Conservation (phyloP, 2,329 filamentous ascomycete genomes). For the Trichocomaceae sp. region DNA sequence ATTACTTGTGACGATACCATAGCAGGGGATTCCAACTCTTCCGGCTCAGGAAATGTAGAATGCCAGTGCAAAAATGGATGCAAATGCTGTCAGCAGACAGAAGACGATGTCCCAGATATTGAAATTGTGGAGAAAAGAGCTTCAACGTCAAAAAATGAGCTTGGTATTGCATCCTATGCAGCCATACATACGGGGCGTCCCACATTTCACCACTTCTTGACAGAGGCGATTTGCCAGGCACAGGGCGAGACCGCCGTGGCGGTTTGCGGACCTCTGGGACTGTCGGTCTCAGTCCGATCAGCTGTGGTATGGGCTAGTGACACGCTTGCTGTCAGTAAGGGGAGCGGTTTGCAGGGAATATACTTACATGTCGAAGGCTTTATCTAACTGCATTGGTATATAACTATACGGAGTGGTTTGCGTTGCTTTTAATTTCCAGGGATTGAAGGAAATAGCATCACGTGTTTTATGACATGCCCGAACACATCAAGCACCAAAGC, state of each 20-base stretch:
- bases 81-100: not conserved
- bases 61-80: conserved; percentile 1
- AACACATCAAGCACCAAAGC: too few relatives aligned
- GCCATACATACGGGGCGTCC: not conserved
- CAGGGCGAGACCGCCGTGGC: not conserved
- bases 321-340: not conserved
- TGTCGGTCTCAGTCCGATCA: not conserved
- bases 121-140: not conserved
- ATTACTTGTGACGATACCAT: not conserved
- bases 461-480: too few relatives aligned
- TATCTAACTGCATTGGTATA: not conserved
- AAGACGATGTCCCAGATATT: not conserved
- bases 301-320: not conserved
- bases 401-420: too few relatives aligned
- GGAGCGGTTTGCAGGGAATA: not conserved
- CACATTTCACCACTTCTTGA: not conserved
- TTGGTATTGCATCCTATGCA: not conserved
- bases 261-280: not conserved
- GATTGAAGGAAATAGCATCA: too few relatives aligned
- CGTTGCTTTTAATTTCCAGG: too few relatives aligned
- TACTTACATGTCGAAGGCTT: conserved; percentile 1
- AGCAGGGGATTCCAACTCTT: not conserved
- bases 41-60: not conserved
- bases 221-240: not conserved
- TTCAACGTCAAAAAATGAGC: not conserved